These are phyloP conservation scores for Talaromyces atroroseus DNA, from an alignment of 2,329 filamentous ascomycete species.

Conservation along the genomic window DNA sequence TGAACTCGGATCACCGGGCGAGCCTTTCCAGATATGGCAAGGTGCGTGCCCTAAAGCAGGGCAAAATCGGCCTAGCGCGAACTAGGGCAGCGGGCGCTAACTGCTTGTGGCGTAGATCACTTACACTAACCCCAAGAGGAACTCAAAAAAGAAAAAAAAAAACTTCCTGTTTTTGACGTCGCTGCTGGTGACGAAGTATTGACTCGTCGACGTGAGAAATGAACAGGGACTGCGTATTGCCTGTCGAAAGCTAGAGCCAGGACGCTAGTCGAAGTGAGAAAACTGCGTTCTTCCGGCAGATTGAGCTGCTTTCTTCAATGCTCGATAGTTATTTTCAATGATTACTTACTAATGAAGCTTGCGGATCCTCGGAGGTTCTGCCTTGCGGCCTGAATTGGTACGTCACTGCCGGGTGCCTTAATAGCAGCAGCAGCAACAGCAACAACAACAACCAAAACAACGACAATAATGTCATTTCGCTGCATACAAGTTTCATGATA, in stretches of 20 bases:
- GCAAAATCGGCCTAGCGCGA: not conserved
- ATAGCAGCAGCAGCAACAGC: not conserved
- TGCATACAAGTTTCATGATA: not conserved
- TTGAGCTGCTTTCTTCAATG: too few relatives aligned
- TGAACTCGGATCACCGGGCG: not conserved
- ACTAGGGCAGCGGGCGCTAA: not conserved
- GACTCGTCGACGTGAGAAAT: too few relatives aligned
- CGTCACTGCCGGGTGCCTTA: not conserved
- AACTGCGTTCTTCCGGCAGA: too few relatives aligned
- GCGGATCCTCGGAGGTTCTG: not conserved
- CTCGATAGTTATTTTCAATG: too few relatives aligned
- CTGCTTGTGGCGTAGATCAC: not conserved
- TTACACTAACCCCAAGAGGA: too few relatives aligned
- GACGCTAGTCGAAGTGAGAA: too few relatives aligned
- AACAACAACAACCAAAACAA: not conserved
- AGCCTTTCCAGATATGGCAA: not conserved
- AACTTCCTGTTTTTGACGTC: too few relatives aligned
- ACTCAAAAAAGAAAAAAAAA: too few relatives aligned
- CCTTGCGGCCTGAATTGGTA: not conserved
- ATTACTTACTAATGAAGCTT: too few relatives aligned
- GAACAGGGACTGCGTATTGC: too few relatives aligned
- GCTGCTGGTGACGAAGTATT: too few relatives aligned
- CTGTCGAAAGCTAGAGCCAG: too few relatives aligned
- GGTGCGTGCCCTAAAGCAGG: not conserved
- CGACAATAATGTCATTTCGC: not conserved